Percentiles rank a stretch among this genome's conserved stretches.
These are phyloP conservation scores for Neonectria magnoliae DNA, from an alignment of 2,329 filamentous ascomycete species.

Conservation along the genomic window DNA sequence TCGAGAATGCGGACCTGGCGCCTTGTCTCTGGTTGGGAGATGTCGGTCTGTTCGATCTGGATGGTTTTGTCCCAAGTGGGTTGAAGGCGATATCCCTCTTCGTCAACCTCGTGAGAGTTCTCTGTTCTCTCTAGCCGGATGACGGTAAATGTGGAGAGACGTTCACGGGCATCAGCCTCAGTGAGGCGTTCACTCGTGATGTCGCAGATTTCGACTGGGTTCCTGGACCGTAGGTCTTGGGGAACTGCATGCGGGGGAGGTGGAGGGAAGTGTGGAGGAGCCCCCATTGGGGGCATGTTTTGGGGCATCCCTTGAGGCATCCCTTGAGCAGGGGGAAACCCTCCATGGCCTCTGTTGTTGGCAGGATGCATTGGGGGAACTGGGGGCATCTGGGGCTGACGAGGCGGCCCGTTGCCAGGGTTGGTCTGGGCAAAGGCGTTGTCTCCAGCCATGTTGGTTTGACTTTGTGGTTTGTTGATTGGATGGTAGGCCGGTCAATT, in stretches of 20 bases:
- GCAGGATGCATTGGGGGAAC: background rate
- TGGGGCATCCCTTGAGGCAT: conserved; percentile 19
- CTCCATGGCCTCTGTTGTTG: background rate
- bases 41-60: conserved; percentile 46
- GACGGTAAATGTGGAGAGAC: conserved; percentile 53
- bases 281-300: conserved; percentile 9
- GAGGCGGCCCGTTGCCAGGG: conserved; percentile 1
- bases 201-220: conserved; percentile 45
- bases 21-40: conserved; percentile 51
- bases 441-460: conserved; percentile 5
- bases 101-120: conserved; percentile 47
- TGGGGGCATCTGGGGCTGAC: background rate
- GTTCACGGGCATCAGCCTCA: conserved; percentile 50
- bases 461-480: background rate
- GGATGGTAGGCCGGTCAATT: background rate
- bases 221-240: conserved; percentile 23
- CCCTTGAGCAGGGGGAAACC: conserved; percentile 5
- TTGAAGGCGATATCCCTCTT: conserved; percentile 46
- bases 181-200: conserved; percentile 50
- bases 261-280: conserved; percentile 23
- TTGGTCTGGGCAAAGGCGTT: background rate
- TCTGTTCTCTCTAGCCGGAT: conserved; percentile 54
- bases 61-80: conserved; percentile 55
- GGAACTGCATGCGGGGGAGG: conserved; percentile 27
- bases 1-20: conserved; percentile 52